Evolutionary conservation across 768 basidiomycete species (phyloP), one percentile per base, ranked within the genome.

Genomic region (Xerocomellus amylosporus): DNA sequence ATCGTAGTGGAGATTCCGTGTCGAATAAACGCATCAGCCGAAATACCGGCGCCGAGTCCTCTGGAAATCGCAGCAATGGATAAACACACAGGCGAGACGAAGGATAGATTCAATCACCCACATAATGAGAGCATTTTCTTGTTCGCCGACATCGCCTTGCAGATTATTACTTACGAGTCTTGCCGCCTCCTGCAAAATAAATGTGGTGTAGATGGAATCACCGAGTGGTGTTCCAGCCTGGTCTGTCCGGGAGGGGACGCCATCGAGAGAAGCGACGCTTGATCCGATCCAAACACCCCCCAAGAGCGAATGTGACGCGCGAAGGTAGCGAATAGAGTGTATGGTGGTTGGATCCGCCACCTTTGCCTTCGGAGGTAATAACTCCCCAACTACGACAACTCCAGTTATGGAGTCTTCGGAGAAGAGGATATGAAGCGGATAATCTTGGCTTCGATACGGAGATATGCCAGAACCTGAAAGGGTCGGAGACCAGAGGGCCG

Each of bases 1-100:
- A 96, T 81, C 2, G 93, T 91, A 5, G 88, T 86, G 7, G 79
- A 75, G 26, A 95, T 73, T 19, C 79, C 79, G 56, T 91, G 88
- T 24, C 79, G 76, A 44, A 81, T 75, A 59, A 98, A 84, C 0
- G 91, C 79, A 40, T 84, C 81, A 0, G 91, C 87, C 4, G 90
- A 85, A 50, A 90, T 85, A 6, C 96, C 95, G 19, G 83, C 78
- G 19, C 96, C 96, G 31, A 98, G 82, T 12, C 96, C 96, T 70
- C 95, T 97, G 62, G 15, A 48, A 54, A 46, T 55, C 33, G 8
- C 13, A 43, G 1, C 20, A 28, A 46, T 39, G 20, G 5, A 13
- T 48, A 33, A 53, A 51, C 62, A 22, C 13, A 13, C 54, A 53
- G 49, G 46, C 28, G 47, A 43, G 56, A 51, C 38, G 36, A 59